Evolutionary conservation across 2,329 filamentous ascomycete genomes (phyloP).

Genomic region (Alternaria arbusti): DNA sequence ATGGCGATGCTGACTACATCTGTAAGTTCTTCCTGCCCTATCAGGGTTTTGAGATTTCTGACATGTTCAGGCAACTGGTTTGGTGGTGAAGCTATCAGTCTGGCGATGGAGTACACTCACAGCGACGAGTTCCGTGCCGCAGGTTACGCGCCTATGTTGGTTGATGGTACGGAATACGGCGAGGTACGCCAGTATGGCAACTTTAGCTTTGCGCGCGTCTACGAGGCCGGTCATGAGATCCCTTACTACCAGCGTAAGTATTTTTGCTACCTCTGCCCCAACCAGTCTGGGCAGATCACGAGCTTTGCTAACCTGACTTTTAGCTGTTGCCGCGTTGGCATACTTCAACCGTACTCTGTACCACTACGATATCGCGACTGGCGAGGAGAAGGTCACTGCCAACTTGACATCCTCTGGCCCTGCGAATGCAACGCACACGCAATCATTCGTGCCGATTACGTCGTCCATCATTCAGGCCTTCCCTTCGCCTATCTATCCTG

Average conservation of each 20-base stretch:
- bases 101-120: constrained; percentile 48
- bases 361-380: constrained; percentile 46
- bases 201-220: constrained; percentile 49
- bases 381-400: constrained; percentile 41
- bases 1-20: constrained; percentile 48
- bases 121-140: constrained; percentile 31
- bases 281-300: not conserved
- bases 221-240: constrained; percentile 52
- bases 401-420: constrained; percentile 41
- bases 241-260: constrained; percentile 49
- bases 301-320: not conserved
- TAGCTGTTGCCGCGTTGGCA: constrained; percentile 40
- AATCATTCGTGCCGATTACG: constrained; percentile 45
- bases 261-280: not conserved
- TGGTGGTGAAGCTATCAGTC: constrained; percentile 45
- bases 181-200: constrained; percentile 50
- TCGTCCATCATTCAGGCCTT: constrained; percentile 11
- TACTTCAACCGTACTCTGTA: constrained; percentile 49
- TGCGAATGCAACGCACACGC: constrained; percentile 50
- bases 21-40: constrained; percentile 32
- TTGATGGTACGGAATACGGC: constrained; percentile 50
- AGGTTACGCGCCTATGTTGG: constrained; percentile 42
- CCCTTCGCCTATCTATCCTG: constrained; percentile 23
- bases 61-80: constrained; percentile 46
- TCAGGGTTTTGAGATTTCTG: not conserved